Evolutionary conservation across 345 rosid species (phyloP).

Genomic region (Boechera retrofracta): DNA sequence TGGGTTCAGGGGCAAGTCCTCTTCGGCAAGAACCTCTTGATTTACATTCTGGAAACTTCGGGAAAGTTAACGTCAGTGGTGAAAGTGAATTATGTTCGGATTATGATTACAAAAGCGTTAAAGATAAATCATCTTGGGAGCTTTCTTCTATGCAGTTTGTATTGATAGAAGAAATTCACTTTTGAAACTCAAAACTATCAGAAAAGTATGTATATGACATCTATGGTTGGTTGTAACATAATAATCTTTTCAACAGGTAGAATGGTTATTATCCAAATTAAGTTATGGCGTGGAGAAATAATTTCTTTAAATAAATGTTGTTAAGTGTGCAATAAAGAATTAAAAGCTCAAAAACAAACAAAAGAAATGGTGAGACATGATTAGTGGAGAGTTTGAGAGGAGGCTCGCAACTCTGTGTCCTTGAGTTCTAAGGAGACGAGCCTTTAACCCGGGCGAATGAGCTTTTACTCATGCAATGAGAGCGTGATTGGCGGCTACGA

Average conservation of each 20-base stretch:
- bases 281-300: background rate
- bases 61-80: constrained; percentile 11
- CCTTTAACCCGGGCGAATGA: background rate
- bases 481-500: background rate
- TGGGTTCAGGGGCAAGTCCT: constrained; percentile 74
- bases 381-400: background rate
- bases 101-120: constrained; percentile 15
- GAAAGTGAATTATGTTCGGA: constrained; percentile 8
- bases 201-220: constrained; percentile 12
- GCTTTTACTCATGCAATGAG: background rate
- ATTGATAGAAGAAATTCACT: constrained; percentile 15
- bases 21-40: constrained; percentile 52
- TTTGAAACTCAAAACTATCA: constrained; percentile 17
- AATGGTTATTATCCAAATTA: background rate
- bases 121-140: constrained; percentile 10
- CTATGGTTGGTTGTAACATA: constrained; percentile 12
- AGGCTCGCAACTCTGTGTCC: background rate
- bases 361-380: background rate
- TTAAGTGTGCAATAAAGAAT: background rate
- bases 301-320: background rate
- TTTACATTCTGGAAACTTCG: constrained; percentile 7
- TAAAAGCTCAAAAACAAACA: too few species aligned
- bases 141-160: background rate
- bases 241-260: background rate
- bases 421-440: background rate